Evolutionary conservation across 495 filamentous ascomycete species (phyloP), one percentile per base, ranked within the genome.

Genomic region (Cetradonia linearis): DNA sequence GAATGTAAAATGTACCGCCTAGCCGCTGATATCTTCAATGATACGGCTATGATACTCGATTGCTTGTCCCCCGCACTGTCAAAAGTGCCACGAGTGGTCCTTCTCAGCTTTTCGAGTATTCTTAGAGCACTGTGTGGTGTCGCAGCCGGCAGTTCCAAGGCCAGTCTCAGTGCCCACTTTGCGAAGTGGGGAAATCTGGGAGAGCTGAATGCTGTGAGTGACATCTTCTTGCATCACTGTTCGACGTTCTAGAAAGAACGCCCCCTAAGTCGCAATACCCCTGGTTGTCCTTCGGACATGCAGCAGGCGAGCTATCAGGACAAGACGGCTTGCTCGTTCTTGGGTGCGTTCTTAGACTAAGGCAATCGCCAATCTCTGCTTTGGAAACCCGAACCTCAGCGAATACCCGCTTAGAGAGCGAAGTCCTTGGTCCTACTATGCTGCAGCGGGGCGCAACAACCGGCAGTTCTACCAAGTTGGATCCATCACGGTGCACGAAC

Each of bases 1-100:
- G 92, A 96, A 70, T 95, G 89, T 77, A 96, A 96, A 67, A 89
- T 83, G 74, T 96, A 95, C 72, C 84, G 93, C 7, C 84, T 96
- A 48, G 76, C 86, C 7, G 93, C 93, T 13, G 93, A 96, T 70
- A 76, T 96, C 31, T 88, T 96, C 76, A 96, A 96, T 71, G 93
- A 96, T 70, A 73, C 83, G 20, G 91, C 90, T 42, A 89, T 96
- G 80, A 76, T 96, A 31, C 77, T 96, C 18, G 92, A 96, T 70
- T 86, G 90, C 67, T 76, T 96, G 9, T 92, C 88, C 3, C 91
- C 91, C 0, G 84, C 82, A 30, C 78, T 96, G 23, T 86, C 90
- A 0, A 84, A 83, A 44, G 67, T 77, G 14, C 73, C 77, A 28
- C 81, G 91, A 48, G 83, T 95, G 9, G 60, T 78, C 16, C 71